Evolutionary conservation across 2,329 filamentous ascomycete species (phyloP), one percentile per base, ranked within the genome.

Genomic region (Curvularia lunata): DNA sequence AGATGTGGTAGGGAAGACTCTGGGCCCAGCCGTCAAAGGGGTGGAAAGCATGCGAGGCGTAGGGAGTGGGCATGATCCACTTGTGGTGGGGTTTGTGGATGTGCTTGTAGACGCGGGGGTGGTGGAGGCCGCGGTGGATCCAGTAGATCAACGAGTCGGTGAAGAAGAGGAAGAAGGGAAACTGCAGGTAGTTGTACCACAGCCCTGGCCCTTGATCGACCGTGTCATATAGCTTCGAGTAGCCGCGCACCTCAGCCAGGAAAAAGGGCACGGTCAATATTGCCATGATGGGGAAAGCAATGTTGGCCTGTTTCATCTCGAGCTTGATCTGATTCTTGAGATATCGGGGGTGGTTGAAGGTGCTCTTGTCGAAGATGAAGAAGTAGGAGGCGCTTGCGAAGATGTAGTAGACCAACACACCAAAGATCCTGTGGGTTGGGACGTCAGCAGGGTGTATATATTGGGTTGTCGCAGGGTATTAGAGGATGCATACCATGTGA

Each of bases 21-120:
- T 98, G 94, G 10, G 88, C 85, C 79, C 89, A 97, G 72, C 94
- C 94, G 74, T 98, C 94, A 51, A 97, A 77, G 1, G 94, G 93
- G 81, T 98, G 92, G 85, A 98, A 98, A 56, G 94, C 94, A 74
- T 97, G 91, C 68, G 89, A 92, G 41, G 94, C 93, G 76, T 87
- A 97, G 0, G 94, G 94, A 3, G 92, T 96, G 3, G 94, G 94
- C 91, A 97, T 96, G 79, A 98, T 97, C 94, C 94, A 98, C 83
- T 97, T 97, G 87, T 98, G 94, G 80, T 98, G 94, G 65, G 92
- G 89, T 86, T 98, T 98, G 86, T 98, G 94, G 48, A 97, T 84
- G 66, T 83, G 83, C 82, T 93, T 96, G 86, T 98, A 98, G 67
- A 95, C 75, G 46, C 79, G 73, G 16, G 91, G 91, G 78, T 92